Conservation (phyloP, 1,284 basidiomycete genomes). For the Melampsora medusae region DNA sequence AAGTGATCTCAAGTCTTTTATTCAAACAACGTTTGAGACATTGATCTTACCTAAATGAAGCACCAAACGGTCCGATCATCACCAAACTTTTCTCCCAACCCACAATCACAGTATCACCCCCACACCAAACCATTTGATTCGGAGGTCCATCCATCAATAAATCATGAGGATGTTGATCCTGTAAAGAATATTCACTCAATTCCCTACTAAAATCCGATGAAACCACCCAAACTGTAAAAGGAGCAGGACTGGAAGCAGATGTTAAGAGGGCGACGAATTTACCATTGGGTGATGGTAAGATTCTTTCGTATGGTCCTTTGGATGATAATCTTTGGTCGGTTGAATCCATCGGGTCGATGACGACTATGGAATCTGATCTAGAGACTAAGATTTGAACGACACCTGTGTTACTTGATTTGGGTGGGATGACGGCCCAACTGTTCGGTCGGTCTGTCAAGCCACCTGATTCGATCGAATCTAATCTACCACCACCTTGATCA, state of each 20-base stretch:
- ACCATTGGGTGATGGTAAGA: constrained; percentile 87
- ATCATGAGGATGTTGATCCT: constrained; percentile 51
- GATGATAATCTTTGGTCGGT: constrained; percentile 63
- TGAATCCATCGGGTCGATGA: constrained; percentile 15
- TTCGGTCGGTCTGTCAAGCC: constrained; percentile 29
- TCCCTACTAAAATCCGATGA: constrained; percentile 86
- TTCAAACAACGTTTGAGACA: too few species aligned
- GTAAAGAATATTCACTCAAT: constrained; percentile 74
- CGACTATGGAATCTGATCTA: not conserved
- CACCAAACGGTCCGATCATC: constrained; percentile 87
- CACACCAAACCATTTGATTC: constrained; percentile 85
- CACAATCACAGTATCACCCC: constrained; percentile 87
- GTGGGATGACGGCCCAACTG: constrained; percentile 38
- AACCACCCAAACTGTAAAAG: constrained; percentile 78
- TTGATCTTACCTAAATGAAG: constrained; percentile 54
- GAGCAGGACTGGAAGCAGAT: constrained; percentile 51
- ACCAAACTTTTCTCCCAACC: constrained; percentile 77
- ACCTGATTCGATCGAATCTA: constrained; percentile 43
- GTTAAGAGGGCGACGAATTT: constrained; percentile 84
- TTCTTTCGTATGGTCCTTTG: constrained; percentile 80
- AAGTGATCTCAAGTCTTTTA: too few species aligned
- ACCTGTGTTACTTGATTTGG: constrained; percentile 13
- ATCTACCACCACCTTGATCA: constrained; percentile 34
- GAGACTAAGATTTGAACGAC: constrained; percentile 11
- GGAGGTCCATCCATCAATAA: constrained; percentile 49